These are phyloP conservation scores for Salix udensis DNA, from an alignment of 345 rosid genomes.

Conservation along the genomic window DNA sequence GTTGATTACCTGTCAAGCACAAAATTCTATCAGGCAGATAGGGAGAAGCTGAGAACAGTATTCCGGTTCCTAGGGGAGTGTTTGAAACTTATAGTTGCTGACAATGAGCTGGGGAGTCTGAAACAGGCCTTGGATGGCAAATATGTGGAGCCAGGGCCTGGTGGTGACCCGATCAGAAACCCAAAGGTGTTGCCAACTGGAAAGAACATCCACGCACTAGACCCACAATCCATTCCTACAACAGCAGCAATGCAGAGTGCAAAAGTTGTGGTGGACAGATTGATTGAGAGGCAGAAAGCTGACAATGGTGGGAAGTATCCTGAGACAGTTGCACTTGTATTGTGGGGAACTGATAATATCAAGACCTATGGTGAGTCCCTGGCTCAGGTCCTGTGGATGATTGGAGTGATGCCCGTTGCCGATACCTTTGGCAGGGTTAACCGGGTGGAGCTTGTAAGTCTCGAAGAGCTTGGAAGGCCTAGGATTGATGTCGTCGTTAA, in stretches of 20 bases:
- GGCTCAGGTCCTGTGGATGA: constrained; percentile 98
- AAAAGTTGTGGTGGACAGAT: constrained; percentile 78
- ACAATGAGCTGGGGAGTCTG: constrained; percentile 83
- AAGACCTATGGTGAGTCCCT: constrained; percentile 97
- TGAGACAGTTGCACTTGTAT: constrained; percentile 87
- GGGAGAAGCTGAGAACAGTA: constrained; percentile 70
- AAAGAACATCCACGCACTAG: constrained; percentile 96
- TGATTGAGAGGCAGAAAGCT: constrained; percentile 80
- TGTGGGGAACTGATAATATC: constrained; percentile 98
- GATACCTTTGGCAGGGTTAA: constrained; percentile 93
- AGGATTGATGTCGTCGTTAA: constrained; percentile 97
- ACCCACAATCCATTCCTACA: constrained; percentile 96
- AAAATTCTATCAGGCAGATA: constrained; percentile 81
- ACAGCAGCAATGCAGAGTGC: constrained; percentile 98
- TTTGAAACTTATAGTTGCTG: constrained; percentile 82
- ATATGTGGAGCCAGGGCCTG: constrained; percentile 95
- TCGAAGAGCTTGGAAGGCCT: constrained; percentile 97
- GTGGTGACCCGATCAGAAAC: constrained; percentile 97
- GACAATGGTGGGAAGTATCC: constrained; percentile 93
- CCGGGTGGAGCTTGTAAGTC: constrained; percentile 81
- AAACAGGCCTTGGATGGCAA: constrained; percentile 96
- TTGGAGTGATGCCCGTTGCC: constrained; percentile 84
- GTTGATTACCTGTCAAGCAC: constrained; percentile 78
- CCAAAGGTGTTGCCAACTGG: constrained; percentile 97
- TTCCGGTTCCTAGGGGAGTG: constrained; percentile 87